These are phyloP conservation scores for Solanum hybrid DNA, from an alignment of 305 asterid species.

Conservation along the genomic window DNA sequence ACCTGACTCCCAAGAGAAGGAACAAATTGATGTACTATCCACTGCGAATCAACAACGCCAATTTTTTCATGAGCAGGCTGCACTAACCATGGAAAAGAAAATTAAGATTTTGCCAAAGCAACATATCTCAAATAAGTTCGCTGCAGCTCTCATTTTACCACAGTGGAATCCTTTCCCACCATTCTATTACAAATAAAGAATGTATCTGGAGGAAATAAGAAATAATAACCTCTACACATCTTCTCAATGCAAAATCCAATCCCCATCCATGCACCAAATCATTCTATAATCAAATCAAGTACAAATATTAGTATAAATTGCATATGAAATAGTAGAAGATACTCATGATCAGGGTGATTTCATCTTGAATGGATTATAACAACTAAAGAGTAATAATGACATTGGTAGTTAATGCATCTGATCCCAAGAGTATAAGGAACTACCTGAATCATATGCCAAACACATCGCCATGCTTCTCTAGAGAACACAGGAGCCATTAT, in stretches of 20 bases:
- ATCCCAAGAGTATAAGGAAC: neutral
- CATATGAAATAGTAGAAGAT: neutral
- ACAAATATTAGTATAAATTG: neutral
- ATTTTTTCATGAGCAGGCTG: slow-evolving; percentile 71
- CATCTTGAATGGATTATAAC: neutral
- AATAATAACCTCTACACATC: slow-evolving; percentile 52
- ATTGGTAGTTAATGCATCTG: neutral
- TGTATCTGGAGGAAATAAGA: neutral
- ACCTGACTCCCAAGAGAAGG: slow-evolving; percentile 68
- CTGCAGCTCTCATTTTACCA: neutral
- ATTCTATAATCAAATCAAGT: slow-evolving; percentile 30
- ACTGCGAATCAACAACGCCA: slow-evolving; percentile 68
- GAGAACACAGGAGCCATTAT: slow-evolving; percentile 75
- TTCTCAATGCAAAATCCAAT: slow-evolving; percentile 55
- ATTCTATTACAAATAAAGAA: neutral
- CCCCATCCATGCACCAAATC: slow-evolving; percentile 85
- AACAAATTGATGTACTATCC: slow-evolving; percentile 65
- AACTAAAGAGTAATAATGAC: neutral
- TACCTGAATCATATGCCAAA: slow-evolving; percentile 82
- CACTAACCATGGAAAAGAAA: neutral
- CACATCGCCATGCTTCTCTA: slow-evolving; percentile 63
- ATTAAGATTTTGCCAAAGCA: neutral
- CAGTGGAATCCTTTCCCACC: neutral
- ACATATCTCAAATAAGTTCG: neutral
- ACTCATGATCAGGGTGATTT: neutral